Evolutionary conservation across 202 grass and related monocot species (phyloP), one percentile per base, ranked within the genome.

Genomic region (Setaria italica): DNA sequence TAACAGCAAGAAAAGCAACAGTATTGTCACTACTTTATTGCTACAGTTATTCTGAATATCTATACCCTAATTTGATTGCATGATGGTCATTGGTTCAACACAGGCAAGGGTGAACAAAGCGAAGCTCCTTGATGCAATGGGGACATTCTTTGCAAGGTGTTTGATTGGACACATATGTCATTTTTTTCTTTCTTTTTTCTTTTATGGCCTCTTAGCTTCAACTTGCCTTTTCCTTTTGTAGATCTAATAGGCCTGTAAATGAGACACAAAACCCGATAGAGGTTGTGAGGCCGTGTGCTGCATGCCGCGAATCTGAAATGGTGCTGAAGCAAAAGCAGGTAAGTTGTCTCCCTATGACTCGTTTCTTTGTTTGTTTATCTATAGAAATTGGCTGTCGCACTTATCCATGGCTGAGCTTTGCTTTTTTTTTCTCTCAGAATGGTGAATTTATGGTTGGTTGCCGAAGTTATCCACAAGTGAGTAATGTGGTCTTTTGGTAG

Each of bases 391-490:
- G 17, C 45, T 43, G 54, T 78, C 51, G 71, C 42, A 30, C 49
- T 59, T 33, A 17, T 69, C 15, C 20, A 80, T 70, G 30, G 57
- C 70, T 82, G 67, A 48, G 45, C 29, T 46, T 82, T 85, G 34
- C 16, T 81, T 70, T n/a, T 39, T 77, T 70, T 46, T 10, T 85
- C 48, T 79, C 25, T 46, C 88, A 98, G 96, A 98, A 62, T 92
- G 93, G 96, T 86, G 84, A 70, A 17, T 98, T 86, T 88, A 98
- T 98, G 96, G 96, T 98, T 74, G 91, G 96, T 62, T 98, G 93
- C 85, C 86, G 84, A 87, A 37, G 88, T 77, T 98, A 84, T 76
- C 96, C 96, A 64, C 55, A 86, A 55, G 94, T 97, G 73, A 92
- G 94, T 86, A 37, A 76, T 17, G 14, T 80, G 33, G 30, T 84